Evolutionary conservation across 192 early-diverging fungal species (phyloP), one percentile per base, ranked within the genome.

Genomic region (Umbelopsis sp.): DNA sequence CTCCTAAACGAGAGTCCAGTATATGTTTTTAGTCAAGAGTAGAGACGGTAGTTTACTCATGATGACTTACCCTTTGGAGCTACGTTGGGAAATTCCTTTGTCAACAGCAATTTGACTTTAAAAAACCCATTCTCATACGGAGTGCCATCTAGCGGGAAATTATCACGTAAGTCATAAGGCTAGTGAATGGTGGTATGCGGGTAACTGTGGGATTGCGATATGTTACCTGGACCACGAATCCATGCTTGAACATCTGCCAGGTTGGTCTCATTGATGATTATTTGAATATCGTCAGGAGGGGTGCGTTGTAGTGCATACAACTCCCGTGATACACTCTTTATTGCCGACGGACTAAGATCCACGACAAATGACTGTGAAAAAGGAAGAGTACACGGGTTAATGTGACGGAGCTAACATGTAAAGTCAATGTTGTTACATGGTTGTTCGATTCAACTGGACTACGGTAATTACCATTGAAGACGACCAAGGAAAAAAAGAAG

Each of bases 111-210:
- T 33, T 87, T 86, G 20, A 97, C 73, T 35, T 86, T 80, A 72
- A 98, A 97, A 45, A 71, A 80, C 30, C 96, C 96, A 6, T 82
- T 84, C 58, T 90, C 84, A 78, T 94, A 98, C 7, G 96, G 96
- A 15, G 95, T 97, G 8, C 89, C 91, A 51, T 79, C 88, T 91
- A 46, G 64, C 78, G 64, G 2, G 4, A 25, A n/a, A 16, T 16
- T 0, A 61, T 33, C 10, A 23, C 37, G 37, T 41, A 9, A 41
- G 37, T 41, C 37, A 41, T 6, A 25, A 47, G 6, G 15, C 12
- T 41, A 18, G 30, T 55, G 44, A 50, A 21, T 69, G 64, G 2
- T 33, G 9, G 7, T 18, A 10, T 15, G 51, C n/a, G 12, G 2
- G 20, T 13, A 22, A 5, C 30, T 45, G 49, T 11, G 1, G 15